Percentiles rank a stretch among this genome's conserved stretches.
Conservation (phyloP, 192 early-diverging fungal genomes). For the Cetraspora pellucida region DNA sequence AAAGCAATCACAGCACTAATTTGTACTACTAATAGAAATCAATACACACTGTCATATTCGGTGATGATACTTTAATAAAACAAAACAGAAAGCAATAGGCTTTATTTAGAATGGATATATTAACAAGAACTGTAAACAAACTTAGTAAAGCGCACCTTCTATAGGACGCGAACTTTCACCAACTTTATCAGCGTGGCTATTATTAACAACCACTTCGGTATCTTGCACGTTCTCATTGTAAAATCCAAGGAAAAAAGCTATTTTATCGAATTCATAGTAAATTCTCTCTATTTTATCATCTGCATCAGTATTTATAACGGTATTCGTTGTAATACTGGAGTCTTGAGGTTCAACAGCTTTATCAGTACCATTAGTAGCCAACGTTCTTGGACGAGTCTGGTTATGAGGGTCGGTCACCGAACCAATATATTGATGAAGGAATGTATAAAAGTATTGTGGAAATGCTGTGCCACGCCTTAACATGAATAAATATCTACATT, state of each 20-base stretch:
- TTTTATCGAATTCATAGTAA: slow-evolving; percentile 73
- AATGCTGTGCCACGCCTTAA: slow-evolving; percentile 73
- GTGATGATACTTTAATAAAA: background rate
- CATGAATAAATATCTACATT: background rate
- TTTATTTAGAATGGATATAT: background rate
- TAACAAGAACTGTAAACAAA: background rate
- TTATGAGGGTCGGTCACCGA: slow-evolving; percentile 59
- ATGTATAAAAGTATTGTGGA: slow-evolving; percentile 73
- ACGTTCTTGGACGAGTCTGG: slow-evolving; percentile 31
- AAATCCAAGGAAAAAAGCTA: slow-evolving; percentile 59
- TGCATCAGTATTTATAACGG: slow-evolving; percentile 51
- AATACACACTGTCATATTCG: background rate
- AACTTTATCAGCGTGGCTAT: slow-evolving; percentile 13
- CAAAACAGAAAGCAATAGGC: background rate
- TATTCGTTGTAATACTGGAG: slow-evolving; percentile 11
- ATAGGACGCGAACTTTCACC: slow-evolving; percentile 22
- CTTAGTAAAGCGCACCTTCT: background rate
- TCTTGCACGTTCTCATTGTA: slow-evolving; percentile 20
- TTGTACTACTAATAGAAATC: background rate
- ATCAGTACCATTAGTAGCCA: slow-evolving; percentile 26
- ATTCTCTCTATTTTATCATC: slow-evolving; percentile 79
- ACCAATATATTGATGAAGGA: slow-evolving; percentile 72
- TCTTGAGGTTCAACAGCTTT: slow-evolving; percentile 24
- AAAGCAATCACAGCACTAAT: background rate
- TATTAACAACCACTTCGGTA: slow-evolving; percentile 12